These are phyloP conservation scores for Annulohypoxylon stygium DNA, from an alignment of 495 filamentous ascomycete genomes.

Conservation along the genomic window DNA sequence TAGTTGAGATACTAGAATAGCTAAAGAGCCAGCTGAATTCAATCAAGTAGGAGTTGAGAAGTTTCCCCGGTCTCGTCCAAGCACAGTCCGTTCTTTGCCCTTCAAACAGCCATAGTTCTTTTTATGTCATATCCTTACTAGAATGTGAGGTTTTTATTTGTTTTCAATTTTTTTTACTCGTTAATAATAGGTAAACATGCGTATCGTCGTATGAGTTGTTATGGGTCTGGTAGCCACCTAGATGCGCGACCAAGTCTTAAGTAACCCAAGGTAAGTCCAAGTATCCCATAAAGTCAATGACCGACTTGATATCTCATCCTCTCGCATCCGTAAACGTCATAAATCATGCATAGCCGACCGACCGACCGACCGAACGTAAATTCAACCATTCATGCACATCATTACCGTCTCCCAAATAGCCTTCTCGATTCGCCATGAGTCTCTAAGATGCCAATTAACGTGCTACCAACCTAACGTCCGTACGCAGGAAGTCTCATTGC, in stretches of 20 bases:
- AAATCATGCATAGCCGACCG: not conserved
- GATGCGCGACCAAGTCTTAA: not conserved
- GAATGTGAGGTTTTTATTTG: not conserved
- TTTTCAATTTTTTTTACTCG: not conserved
- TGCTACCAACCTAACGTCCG: not conserved
- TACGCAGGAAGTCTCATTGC: not conserved
- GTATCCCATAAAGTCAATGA: not conserved
- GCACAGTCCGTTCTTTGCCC: not conserved
- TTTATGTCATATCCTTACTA: not conserved
- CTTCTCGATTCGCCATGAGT: not conserved
- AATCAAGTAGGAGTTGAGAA: conserved; percentile 4
- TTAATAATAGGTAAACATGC: not conserved
- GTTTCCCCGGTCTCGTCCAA: not conserved
- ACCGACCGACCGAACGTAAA: not conserved
- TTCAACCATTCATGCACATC: not conserved
- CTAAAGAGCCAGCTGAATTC: conserved; percentile 7
- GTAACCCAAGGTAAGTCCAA: not conserved
- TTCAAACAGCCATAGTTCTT: not conserved
- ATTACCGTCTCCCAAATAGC: not conserved
- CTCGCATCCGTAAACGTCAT: not conserved
- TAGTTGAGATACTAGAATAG: conserved; percentile 23
- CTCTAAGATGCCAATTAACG: not conserved
- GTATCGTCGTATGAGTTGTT: not conserved
- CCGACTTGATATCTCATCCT: conserved; percentile 10
- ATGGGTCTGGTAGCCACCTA: not conserved